Conservation (phyloP, 495 filamentous ascomycete species). For the Neurospora sublineolata region DNA sequence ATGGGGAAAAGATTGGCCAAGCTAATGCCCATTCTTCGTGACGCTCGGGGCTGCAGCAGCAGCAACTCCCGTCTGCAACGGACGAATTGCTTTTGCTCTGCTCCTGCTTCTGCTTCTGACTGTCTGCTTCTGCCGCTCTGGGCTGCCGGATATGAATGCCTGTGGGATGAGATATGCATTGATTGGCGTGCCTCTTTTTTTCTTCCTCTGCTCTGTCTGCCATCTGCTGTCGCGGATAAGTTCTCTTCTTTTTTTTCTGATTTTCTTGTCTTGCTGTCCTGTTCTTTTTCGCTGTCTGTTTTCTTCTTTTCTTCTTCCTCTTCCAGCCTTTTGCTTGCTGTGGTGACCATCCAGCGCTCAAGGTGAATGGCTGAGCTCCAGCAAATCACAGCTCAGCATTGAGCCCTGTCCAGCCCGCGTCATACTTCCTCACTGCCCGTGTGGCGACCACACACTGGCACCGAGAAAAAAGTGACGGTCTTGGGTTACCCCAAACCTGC, state of each 20-base stretch:
- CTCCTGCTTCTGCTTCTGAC: not conserved
- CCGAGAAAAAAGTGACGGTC: not conserved
- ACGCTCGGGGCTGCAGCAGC: not conserved
- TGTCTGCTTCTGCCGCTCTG: not conserved
- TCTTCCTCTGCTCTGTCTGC: not conserved
- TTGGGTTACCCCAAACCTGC: not conserved
- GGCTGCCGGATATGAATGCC: not conserved
- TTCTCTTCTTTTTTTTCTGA: not conserved
- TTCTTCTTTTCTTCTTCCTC: not conserved
- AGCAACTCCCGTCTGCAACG: not conserved
- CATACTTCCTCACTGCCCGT: not conserved
- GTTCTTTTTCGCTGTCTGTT: not conserved
- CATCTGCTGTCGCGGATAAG: not conserved
- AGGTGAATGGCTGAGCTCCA: not conserved
- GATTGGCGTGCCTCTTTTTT: not conserved
- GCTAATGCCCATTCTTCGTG: not conserved
- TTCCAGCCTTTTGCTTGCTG: not conserved
- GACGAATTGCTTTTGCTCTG: not conserved
- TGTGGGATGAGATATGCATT: not conserved
- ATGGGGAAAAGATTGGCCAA: not conserved
- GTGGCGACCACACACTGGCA: not conserved
- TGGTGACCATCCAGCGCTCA: not conserved
- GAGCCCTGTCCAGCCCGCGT: not conserved
- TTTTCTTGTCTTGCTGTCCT: not conserved
- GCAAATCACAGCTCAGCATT: not conserved